phyloP scores from a whole-genome alignment of 2,329 filamentous ascomycete species.

The Dothideomycetidae sp. region DNA sequence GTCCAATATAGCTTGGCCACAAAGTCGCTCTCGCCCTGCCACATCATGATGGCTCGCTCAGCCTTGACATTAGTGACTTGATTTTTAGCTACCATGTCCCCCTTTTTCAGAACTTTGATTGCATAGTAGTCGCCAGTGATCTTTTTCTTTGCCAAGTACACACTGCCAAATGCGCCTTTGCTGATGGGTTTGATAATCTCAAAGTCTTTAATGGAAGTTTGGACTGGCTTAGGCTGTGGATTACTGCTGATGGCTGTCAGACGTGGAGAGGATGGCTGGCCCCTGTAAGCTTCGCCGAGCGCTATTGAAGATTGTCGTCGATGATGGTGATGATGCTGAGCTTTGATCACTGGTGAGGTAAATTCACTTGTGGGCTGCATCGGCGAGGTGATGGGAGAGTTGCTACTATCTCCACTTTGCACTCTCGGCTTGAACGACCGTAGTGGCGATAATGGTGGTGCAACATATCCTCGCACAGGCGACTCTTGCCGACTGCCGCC shows the following conservation, averaged over 20 bases:
- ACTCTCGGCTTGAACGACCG: slow-evolving; percentile 71
- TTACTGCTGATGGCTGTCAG: slow-evolving; percentile 62
- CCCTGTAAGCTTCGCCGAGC: slow-evolving; percentile 51
- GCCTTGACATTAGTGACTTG: slow-evolving; percentile 99
- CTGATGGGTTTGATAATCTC: slow-evolving; percentile 99
- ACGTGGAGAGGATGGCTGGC: slow-evolving; percentile 63
- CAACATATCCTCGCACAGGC: slow-evolving; percentile 54
- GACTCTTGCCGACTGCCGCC: slow-evolving; percentile 78
- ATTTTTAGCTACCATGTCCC: slow-evolving; percentile 99
- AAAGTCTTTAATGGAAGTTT: slow-evolving; percentile 96
- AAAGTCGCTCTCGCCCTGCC: slow-evolving; percentile 98
- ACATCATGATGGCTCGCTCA: slow-evolving; percentile 99
- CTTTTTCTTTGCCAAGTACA: slow-evolving; percentile 97
- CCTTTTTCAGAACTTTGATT: slow-evolving; percentile 96
- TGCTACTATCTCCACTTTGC: slow-evolving; percentile 48
- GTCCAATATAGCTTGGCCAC: slow-evolving; percentile 99
- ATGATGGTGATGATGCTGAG: slow-evolving; percentile 49
- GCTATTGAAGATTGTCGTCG: slow-evolving; percentile 83
- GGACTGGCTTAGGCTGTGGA: slow-evolving; percentile 65
- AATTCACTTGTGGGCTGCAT: slow-evolving; percentile 74
- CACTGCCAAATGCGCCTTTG: slow-evolving; percentile 94
- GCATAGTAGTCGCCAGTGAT: slow-evolving; percentile 96
- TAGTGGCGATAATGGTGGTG: slow-evolving; percentile 60
- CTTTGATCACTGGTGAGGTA: slow-evolving; percentile 52
- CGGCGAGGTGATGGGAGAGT: slow-evolving; percentile 80